Percentiles rank a stretch among this genome's conserved stretches.
Conservation (phyloP, 2,329 filamentous ascomycete genomes). For the Sarocladium strictum region DNA sequence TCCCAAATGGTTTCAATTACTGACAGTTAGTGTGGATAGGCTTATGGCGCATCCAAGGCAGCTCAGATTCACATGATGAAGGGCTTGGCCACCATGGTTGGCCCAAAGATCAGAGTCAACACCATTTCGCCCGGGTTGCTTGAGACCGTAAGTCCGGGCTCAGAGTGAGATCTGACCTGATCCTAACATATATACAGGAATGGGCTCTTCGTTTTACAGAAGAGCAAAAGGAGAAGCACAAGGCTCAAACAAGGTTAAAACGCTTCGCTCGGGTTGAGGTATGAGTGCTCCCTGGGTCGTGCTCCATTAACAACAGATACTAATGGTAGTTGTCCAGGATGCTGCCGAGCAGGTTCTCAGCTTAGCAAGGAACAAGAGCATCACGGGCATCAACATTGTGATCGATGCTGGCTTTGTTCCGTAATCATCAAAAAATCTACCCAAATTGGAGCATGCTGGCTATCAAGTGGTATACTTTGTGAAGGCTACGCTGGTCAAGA, state of each 20-base stretch:
- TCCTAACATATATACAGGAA: not conserved
- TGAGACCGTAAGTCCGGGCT: slow-evolving; percentile 32
- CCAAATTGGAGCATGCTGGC: too few relatives aligned
- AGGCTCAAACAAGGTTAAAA: not conserved
- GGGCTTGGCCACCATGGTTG: slow-evolving; percentile 44
- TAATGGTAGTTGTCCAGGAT: slow-evolving; percentile 26
- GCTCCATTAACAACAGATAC: not conserved
- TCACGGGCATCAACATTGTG: slow-evolving; percentile 47
- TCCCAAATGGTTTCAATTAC: not conserved
- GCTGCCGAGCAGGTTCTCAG: slow-evolving; percentile 47
- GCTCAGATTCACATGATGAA: slow-evolving; percentile 59
- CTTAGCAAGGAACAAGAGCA: slow-evolving; percentile 40
- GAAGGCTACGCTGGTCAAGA: too few relatives aligned
- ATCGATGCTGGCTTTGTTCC: slow-evolving; percentile 29
- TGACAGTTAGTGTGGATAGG: not conserved
- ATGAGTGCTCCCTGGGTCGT: not conserved
- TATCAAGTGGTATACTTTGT: too few relatives aligned
- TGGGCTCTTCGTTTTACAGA: slow-evolving; percentile 3
- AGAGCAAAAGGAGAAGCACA: slow-evolving; percentile 2
- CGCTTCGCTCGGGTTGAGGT: slow-evolving; percentile 1
- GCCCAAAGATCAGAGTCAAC: slow-evolving; percentile 53
- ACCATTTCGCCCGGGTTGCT: slow-evolving; percentile 49
- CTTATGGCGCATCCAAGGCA: slow-evolving; percentile 47
- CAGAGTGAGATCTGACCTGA: too few relatives aligned
- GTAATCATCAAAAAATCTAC: too few relatives aligned